A percentile compares a stretch with the other conserved stretches of the same genome.
Conservation (phyloP, 345 rosid genomes). For the Excoecaria cochinchinensis region DNA sequence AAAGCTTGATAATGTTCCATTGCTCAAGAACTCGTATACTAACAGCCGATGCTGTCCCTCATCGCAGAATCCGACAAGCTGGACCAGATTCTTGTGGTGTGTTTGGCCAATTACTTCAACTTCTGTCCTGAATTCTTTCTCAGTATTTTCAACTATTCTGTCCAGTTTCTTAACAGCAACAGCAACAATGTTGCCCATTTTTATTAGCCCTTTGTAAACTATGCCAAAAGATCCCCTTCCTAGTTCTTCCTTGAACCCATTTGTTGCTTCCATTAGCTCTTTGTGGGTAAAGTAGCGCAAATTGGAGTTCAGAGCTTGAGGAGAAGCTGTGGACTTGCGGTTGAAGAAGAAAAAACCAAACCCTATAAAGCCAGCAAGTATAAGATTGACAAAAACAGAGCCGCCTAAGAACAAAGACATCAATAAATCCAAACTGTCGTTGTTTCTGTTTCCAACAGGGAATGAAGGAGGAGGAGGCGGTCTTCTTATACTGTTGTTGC, state of each 20-base stretch:
- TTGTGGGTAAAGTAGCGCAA: slow-evolving; percentile 29
- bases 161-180: slow-evolving; percentile 15
- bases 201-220: slow-evolving; percentile 26
- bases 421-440: not conserved
- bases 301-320: slow-evolving; percentile 15
- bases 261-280: slow-evolving; percentile 37
- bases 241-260: slow-evolving; percentile 41
- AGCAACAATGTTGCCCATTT: not conserved
- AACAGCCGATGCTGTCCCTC: slow-evolving; percentile 1
- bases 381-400: slow-evolving; percentile 26
- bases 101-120: not conserved
- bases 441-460: not conserved
- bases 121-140: slow-evolving; percentile 12
- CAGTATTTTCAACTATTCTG: slow-evolving; percentile 1
- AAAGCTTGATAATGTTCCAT: slow-evolving; percentile 1
- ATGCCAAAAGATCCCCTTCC: slow-evolving; percentile 33
- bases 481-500: not conserved
- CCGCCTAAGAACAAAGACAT: slow-evolving; percentile 24
- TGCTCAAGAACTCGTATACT: slow-evolving; percentile 16
- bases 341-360: slow-evolving; percentile 16
- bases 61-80: slow-evolving; percentile 7
- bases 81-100: slow-evolving; percentile 12
- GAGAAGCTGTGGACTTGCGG: not conserved
- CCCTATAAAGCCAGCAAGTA: slow-evolving; percentile 8
- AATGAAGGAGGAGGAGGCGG: not conserved